These are phyloP conservation scores for Xylaria acuta DNA, from an alignment of 495 filamentous ascomycete genomes.

Conservation along the genomic window DNA sequence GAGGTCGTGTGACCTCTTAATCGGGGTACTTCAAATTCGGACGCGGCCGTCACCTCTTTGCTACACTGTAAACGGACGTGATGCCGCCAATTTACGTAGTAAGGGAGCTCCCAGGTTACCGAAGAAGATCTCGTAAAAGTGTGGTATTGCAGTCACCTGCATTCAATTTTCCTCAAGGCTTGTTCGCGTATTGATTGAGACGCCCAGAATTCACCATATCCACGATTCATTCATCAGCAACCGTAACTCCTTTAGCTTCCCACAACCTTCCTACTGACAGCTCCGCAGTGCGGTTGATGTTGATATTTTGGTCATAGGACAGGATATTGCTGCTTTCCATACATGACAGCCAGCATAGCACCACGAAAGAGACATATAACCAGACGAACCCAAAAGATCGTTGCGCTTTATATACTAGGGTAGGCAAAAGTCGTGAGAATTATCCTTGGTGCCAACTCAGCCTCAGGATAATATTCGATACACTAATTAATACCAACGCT, in stretches of 20 bases:
- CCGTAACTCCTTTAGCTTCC: background rate
- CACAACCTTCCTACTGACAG: background rate
- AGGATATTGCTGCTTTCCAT: background rate
- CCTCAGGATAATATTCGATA: background rate
- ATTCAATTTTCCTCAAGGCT: background rate
- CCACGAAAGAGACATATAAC: background rate
- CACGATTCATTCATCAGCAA: background rate
- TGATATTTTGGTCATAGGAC: background rate
- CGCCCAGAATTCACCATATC: background rate
- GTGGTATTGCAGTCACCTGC: background rate
- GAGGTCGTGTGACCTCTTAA: conserved; percentile 22
- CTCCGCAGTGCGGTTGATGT: background rate
- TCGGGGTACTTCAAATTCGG: background rate
- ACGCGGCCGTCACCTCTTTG: conserved; percentile 18
- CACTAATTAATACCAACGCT: background rate
- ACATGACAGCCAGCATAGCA: background rate
- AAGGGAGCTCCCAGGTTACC: background rate
- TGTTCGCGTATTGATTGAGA: background rate
- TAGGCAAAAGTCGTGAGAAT: background rate
- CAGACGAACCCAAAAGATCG: background rate
- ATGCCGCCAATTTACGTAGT: background rate
- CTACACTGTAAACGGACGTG: conserved; percentile 1
- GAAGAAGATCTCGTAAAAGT: background rate
- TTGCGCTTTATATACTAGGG: background rate
- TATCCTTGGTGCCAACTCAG: background rate